Conservation (phyloP, 2,329 filamentous ascomycete genomes). For the Chrysoporthe cubensis region DNA sequence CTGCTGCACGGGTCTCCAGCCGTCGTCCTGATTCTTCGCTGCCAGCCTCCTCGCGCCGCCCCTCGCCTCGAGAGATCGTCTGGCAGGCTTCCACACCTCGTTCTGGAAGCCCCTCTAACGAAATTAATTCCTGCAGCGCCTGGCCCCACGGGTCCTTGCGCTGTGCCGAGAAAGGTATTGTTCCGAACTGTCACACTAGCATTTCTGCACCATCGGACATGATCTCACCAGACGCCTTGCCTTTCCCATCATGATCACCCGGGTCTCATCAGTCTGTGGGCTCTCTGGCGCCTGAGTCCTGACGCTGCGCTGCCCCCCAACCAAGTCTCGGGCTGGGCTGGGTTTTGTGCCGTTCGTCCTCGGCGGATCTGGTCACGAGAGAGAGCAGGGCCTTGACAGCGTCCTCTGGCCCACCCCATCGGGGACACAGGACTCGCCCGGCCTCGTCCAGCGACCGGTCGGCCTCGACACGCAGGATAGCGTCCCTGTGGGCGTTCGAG, state of each 20-base stretch:
- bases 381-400: not conserved
- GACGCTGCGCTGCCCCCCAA: not conserved
- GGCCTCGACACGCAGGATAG: not conserved
- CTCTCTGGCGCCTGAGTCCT: not conserved
- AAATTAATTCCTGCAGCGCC: conserved; percentile 22
- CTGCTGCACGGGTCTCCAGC: conserved; percentile 13
- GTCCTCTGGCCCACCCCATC: not conserved
- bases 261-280: not conserved
- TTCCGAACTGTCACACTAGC: conserved; percentile 21
- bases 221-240: conserved; percentile 10
- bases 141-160: conserved; percentile 23
- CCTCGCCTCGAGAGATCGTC: conserved; percentile 10
- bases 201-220: conserved; percentile 12
- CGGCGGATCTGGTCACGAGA: not conserved
- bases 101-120: conserved; percentile 26
- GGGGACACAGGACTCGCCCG: not conserved
- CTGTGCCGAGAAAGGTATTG: conserved; percentile 28
- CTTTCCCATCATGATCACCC: conserved; percentile 9
- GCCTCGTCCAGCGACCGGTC: not conserved
- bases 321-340: not conserved
- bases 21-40: conserved; percentile 15
- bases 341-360: not conserved
- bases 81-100: conserved; percentile 23
- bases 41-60: conserved; percentile 12
- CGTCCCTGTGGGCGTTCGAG: not conserved